Evolutionary conservation across 371 early-diverging fungal genomes (phyloP).

Genomic region (Mucor lusitanicus): DNA sequence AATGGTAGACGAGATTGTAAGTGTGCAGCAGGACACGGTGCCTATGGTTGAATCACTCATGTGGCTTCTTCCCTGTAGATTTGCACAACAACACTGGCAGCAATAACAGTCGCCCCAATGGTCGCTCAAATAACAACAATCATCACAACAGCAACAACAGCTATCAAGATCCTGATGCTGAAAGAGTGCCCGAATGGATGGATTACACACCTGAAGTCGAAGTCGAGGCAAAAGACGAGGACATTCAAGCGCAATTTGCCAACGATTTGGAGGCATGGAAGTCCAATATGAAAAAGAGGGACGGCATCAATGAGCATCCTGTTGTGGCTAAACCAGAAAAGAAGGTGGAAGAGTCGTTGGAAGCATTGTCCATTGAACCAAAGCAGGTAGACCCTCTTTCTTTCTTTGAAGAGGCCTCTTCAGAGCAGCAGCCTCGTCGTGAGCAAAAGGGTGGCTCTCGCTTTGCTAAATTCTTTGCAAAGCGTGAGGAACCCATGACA

Average conservation of each 20-base stretch:
- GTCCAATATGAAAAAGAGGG: slow-evolving; percentile 62
- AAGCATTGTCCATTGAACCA: slow-evolving; percentile 2
- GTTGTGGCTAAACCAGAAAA: slow-evolving; percentile 2
- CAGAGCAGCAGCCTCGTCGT: slow-evolving; percentile 18
- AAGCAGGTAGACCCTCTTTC: not conserved
- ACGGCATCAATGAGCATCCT: slow-evolving; percentile 20
- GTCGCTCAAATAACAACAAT: not conserved
- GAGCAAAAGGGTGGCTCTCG: slow-evolving; percentile 56
- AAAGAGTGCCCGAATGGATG: slow-evolving; percentile 69
- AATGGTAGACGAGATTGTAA: slow-evolving; percentile 6
- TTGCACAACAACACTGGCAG: not conserved
- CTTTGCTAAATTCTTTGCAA: slow-evolving; percentile 66
- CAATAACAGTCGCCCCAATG: not conserved
- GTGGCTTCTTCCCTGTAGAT: not conserved
- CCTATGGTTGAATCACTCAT: not conserved
- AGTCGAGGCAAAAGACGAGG: slow-evolving; percentile 22
- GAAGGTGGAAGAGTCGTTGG: slow-evolving; percentile 1
- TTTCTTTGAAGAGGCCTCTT: slow-evolving; percentile 17
- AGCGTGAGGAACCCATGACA: slow-evolving; percentile 38
- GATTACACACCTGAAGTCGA: slow-evolving; percentile 61
- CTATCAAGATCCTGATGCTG: slow-evolving; percentile 17
- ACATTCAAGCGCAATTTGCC: slow-evolving; percentile 34
- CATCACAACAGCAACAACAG: slow-evolving; percentile 2
- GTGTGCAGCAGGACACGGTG: not conserved
- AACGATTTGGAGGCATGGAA: slow-evolving; percentile 70